Base-by-base conservation (phyloP, 306 rosid species). In the Vigna angularis region DNA sequence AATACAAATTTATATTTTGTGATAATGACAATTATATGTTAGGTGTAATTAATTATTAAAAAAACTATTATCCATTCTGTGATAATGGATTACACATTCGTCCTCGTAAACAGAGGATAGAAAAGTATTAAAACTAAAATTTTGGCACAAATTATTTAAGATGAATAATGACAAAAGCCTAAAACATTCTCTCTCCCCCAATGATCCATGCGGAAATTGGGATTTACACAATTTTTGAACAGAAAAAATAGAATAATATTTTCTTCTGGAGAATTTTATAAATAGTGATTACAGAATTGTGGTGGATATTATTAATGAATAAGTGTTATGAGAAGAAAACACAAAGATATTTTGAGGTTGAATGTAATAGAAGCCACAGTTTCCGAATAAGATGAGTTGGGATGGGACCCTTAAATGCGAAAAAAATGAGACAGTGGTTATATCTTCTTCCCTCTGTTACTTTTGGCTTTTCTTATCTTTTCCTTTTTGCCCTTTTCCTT, bases 351-450 rank as follows among this genome's bases (percentile, higher is more conserved):
- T 91, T 91, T 80, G 7, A 56, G 79, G 63, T 38, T 74, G 73
- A 75, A 76, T 81, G 86, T 57, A 92, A 84, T 75, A 34, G 50
- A 83, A 83, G 86, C 93, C 97, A 88, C 94, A 83, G 59, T 50
- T 78, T 78, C 40, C 73, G 84, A n/a, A 82, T 66, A 77, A 73
- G 72, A 74, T 81, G 90, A 85, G 85, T 72, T 82, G 86, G 17
- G 52, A 78, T 86, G 86, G 93, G 93, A 74, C 87, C 95, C 87
- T n/a, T 15, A 66, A 42, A 83, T 62, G 58, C 75, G 13, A 62
- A 73, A 76, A 79, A 75, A 68, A 20, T 84, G 91, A 87, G 89
- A 81, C 71, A 75, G 73, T 53, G 79, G 61, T 36, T 34, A 44
- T 65, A 66, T 80, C 79, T 61, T 17, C 7, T 53, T 68, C 73